phyloP scores from a whole-genome alignment of 352 stramenopile species.

The Pythium aquatile region DNA sequence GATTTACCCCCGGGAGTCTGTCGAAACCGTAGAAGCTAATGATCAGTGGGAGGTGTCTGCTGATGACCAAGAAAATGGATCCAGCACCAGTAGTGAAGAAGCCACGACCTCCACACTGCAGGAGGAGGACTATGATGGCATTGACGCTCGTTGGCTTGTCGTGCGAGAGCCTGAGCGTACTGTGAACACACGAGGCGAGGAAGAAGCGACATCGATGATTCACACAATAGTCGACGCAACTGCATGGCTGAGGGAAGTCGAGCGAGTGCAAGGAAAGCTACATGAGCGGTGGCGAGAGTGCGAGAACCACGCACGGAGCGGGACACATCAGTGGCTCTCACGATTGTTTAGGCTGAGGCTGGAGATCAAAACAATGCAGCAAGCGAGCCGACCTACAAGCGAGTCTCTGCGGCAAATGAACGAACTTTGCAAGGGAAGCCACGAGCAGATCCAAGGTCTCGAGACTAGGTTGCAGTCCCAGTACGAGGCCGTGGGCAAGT shows the following conservation, averaged over 20 bases:
- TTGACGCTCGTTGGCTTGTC: constrained; percentile 21
- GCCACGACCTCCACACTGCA: constrained; percentile 17
- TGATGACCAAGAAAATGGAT: constrained; percentile 28
- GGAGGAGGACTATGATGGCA: constrained; percentile 9
- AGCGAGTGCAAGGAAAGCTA: constrained; percentile 11
- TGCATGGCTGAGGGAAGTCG: constrained; percentile 21
- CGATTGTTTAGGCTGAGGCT: constrained; percentile 10
- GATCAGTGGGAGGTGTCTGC: constrained; percentile 44
- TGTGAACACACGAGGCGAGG: background rate
- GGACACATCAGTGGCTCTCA: constrained; percentile 5
- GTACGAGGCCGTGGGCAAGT: background rate
- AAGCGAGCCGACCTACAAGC: background rate
- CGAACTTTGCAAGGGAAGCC: background rate
- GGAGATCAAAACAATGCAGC: background rate
- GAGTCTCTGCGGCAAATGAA: background rate
- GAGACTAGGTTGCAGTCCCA: constrained; percentile 7
- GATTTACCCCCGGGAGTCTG: constrained; percentile 38
- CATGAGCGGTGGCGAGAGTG: constrained; percentile 8
- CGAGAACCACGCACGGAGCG: background rate
- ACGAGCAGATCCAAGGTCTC: background rate
- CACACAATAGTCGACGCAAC: constrained; percentile 17
- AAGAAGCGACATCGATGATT: constrained; percentile 20
- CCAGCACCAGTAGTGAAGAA: constrained; percentile 14
- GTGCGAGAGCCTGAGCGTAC: constrained; percentile 12
- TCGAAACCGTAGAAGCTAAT: constrained; percentile 43